Conservation (phyloP, 1,284 basidiomycete species). For the Austroboletus rostrupii region DNA sequence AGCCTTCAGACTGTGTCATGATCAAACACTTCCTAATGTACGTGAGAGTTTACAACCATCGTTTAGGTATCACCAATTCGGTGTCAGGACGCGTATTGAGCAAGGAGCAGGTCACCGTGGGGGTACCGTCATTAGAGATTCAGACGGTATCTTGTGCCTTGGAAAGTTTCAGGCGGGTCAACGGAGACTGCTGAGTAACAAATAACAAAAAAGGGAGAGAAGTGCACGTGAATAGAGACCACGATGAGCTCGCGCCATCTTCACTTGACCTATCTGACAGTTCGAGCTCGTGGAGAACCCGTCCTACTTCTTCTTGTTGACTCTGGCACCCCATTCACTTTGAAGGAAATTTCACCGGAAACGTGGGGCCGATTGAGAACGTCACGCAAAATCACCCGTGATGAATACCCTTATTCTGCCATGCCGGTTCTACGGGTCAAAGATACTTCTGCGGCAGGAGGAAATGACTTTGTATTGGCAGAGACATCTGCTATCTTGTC, state of each 20-base stretch:
- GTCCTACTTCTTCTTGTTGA: slow-evolving; percentile 25
- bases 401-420: slow-evolving; percentile 20
- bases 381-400: slow-evolving; percentile 14
- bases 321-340: slow-evolving; percentile 19
- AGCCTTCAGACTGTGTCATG: too few relatives aligned
- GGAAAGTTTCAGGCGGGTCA: too few relatives aligned
- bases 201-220: background rate
- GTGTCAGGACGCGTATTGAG: too few relatives aligned
- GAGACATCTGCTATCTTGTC: slow-evolving; percentile 26
- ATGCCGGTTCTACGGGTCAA: slow-evolving; percentile 25
- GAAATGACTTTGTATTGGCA: slow-evolving; percentile 18
- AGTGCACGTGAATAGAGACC: background rate
- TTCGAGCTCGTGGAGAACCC: slow-evolving; percentile 26
- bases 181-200: too few relatives aligned
- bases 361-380: slow-evolving; percentile 18
- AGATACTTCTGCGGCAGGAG: slow-evolving; percentile 3
- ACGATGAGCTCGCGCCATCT: slow-evolving; percentile 16
- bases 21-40: too few relatives aligned
- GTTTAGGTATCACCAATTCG: too few relatives aligned
- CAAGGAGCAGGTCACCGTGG: too few relatives aligned
- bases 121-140: too few relatives aligned
- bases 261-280: slow-evolving; percentile 18
- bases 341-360: slow-evolving; percentile 13
- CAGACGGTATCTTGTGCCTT: too few relatives aligned
- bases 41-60: too few relatives aligned